A percentile compares a stretch with the other conserved stretches of the same genome.
Evolutionary conservation across 148 eudicot species (phyloP).

Genomic region (Nepenthes gracilis): DNA sequence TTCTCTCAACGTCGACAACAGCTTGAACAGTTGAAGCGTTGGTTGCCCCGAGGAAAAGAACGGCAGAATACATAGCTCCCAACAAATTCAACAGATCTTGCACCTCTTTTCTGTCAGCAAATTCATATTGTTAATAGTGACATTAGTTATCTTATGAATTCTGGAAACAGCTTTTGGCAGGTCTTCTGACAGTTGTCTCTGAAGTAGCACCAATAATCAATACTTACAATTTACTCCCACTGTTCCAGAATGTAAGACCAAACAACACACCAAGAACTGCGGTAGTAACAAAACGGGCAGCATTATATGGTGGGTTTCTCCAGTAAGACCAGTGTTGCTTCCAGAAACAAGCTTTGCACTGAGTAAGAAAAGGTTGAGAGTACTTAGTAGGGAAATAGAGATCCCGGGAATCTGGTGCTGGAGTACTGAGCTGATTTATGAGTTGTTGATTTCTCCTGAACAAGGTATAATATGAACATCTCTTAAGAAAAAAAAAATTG

Average conservation of each 20-base stretch:
- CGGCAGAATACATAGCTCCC: conserved; percentile 45
- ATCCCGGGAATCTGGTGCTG: conserved; percentile 31
- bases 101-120: conserved; percentile 20
- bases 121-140: neutral
- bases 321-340: conserved; percentile 67
- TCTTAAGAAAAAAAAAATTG: neutral
- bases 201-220: neutral
- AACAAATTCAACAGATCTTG: conserved; percentile 51
- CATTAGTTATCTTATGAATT: too few species aligned
- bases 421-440: conserved; percentile 32
- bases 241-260: conserved; percentile 48
- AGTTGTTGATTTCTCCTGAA: conserved; percentile 48
- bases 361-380: conserved; percentile 39
- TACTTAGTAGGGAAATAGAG: conserved; percentile 40
- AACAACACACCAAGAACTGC: conserved; percentile 24
- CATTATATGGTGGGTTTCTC: conserved; percentile 59
- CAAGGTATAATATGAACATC: neutral
- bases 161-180: neutral
- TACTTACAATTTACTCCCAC: conserved; percentile 46
- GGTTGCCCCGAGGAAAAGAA: conserved; percentile 43
- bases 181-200: neutral
- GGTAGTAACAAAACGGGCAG: conserved; percentile 31
- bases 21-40: conserved; percentile 38
- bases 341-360: conserved; percentile 65
- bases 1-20: conserved; percentile 43